phyloP scores from a whole-genome alignment of 2,329 filamentous ascomycete species.

The Phoma herbarum region DNA sequence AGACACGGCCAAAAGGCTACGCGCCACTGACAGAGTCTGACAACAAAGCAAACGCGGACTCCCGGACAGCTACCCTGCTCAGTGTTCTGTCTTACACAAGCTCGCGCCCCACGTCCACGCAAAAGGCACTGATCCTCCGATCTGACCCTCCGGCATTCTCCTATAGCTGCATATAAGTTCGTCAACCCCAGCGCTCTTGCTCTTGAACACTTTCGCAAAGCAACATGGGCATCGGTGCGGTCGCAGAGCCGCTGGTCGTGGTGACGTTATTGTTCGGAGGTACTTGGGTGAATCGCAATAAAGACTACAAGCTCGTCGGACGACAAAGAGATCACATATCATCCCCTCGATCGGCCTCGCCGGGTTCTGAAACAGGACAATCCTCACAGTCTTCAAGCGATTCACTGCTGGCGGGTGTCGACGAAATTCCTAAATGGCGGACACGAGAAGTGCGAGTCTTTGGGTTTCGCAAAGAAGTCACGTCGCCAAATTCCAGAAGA shows the following conservation, averaged over 20 bases:
- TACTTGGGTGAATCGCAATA: slow-evolving; percentile 68
- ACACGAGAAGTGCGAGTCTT: slow-evolving; percentile 59
- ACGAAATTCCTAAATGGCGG: slow-evolving; percentile 58
- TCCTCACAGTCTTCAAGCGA: slow-evolving; percentile 54
- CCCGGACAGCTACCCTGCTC: slow-evolving; percentile 3
- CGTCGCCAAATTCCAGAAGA: slow-evolving; percentile 68
- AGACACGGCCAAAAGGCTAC: background rate
- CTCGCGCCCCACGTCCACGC: background rate
- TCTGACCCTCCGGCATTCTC: background rate
- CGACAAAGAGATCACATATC: slow-evolving; percentile 30
- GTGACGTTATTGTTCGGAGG: slow-evolving; percentile 67
- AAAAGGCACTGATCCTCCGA: background rate
- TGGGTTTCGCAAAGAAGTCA: slow-evolving; percentile 58
- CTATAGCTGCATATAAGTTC: background rate
- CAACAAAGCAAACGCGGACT: slow-evolving; percentile 7
- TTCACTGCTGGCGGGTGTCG: slow-evolving; percentile 53
- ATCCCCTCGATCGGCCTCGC: slow-evolving; percentile 50
- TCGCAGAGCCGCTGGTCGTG: slow-evolving; percentile 70
- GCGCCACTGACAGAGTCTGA: slow-evolving; percentile 8
- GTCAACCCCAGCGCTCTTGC: background rate
- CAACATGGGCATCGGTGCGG: slow-evolving; percentile 64
- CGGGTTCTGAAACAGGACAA: slow-evolving; percentile 52
- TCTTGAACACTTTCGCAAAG: background rate
- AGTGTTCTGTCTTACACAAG: background rate
- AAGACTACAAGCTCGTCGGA: slow-evolving; percentile 48